These are phyloP conservation scores for Trichosporon sp. DNA, from an alignment of 1,284 basidiomycete species.

Conservation along the genomic window DNA sequence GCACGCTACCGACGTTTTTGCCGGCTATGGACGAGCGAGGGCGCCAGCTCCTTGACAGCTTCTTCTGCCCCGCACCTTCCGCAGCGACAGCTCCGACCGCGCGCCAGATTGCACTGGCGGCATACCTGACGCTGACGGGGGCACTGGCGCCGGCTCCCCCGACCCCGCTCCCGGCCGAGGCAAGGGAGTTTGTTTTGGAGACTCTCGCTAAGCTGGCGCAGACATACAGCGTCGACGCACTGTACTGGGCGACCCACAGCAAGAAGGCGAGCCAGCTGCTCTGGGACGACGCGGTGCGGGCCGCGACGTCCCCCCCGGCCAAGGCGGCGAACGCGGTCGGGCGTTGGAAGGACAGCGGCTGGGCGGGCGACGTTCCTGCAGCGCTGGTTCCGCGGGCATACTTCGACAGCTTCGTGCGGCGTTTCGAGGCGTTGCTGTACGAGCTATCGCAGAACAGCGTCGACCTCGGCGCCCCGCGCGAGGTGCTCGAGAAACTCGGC, in stretches of 20 bases:
- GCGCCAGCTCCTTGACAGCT: conserved; percentile 22
- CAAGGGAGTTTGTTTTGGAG: conserved; percentile 30
- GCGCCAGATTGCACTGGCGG: conserved; percentile 25
- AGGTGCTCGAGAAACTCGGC: conserved; percentile 31
- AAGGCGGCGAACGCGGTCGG: conserved; percentile 45
- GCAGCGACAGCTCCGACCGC: background rate
- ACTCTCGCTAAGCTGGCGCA: conserved; percentile 58
- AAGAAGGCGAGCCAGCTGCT: conserved; percentile 15
- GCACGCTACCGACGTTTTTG: conserved; percentile 62
- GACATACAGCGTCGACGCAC: conserved; percentile 64
- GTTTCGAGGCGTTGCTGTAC: conserved; percentile 39
- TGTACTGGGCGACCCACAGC: conserved; percentile 50
- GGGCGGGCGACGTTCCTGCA: conserved; percentile 26
- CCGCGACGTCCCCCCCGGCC: conserved; percentile 29
- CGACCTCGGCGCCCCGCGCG: conserved; percentile 18
- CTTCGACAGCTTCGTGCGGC: conserved; percentile 55
- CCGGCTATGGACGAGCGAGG: conserved; percentile 54
- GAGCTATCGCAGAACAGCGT: conserved; percentile 54
- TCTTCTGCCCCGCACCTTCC: conserved; percentile 26
- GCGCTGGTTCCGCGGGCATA: conserved; percentile 49
- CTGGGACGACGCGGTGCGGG: conserved; percentile 42
- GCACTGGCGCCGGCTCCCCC: conserved; percentile 22
- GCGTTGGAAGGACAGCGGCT: conserved; percentile 46
- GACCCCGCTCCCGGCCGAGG: conserved; percentile 16
- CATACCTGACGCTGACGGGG: conserved; percentile 32